Evolutionary conservation across 352 stramenopile species (phyloP).

Genomic region (Phytopythium chamaehyphon): DNA sequence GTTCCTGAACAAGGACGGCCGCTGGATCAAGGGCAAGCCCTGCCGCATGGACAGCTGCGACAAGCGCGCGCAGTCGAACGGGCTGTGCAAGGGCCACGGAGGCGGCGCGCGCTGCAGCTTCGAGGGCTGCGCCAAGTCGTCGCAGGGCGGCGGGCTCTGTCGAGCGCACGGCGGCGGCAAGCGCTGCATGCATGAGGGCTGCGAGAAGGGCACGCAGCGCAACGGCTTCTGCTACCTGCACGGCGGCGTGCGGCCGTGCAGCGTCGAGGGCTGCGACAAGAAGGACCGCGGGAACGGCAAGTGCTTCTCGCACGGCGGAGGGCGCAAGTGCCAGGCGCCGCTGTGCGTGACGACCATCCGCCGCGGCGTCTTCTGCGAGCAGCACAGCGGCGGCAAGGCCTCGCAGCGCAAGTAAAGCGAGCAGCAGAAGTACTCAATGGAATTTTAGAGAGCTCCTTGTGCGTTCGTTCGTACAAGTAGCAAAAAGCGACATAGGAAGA

Average conservation of each 20-base stretch:
- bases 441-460: no score
- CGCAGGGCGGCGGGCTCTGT: slow-evolving; percentile 69
- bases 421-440: no score
- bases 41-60: slow-evolving; percentile 69
- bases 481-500: no score
- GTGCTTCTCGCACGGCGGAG: slow-evolving; percentile 74
- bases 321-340: slow-evolving; percentile 60
- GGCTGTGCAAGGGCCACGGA: slow-evolving; percentile 78
- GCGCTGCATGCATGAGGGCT: slow-evolving; percentile 66
- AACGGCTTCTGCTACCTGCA: slow-evolving; percentile 82
- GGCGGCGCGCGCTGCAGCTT: slow-evolving; percentile 74
- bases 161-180: slow-evolving; percentile 79
- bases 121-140: slow-evolving; percentile 70
- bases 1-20: slow-evolving; percentile 87
- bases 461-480: no score
- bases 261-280: slow-evolving; percentile 65
- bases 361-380: slow-evolving; percentile 55
- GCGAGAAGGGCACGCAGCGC: slow-evolving; percentile 74
- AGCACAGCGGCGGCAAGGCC: slow-evolving; percentile 34
- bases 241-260: slow-evolving; percentile 68
- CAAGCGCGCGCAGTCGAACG: slow-evolving; percentile 77
- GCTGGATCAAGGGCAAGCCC: slow-evolving; percentile 85
- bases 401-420: slow-evolving; percentile 13
- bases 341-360: slow-evolving; percentile 69
- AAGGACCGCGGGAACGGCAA: slow-evolving; percentile 84